Base-by-base conservation (phyloP, 176 grass and related monocot genomes). In the Avena atlantica region DNA sequence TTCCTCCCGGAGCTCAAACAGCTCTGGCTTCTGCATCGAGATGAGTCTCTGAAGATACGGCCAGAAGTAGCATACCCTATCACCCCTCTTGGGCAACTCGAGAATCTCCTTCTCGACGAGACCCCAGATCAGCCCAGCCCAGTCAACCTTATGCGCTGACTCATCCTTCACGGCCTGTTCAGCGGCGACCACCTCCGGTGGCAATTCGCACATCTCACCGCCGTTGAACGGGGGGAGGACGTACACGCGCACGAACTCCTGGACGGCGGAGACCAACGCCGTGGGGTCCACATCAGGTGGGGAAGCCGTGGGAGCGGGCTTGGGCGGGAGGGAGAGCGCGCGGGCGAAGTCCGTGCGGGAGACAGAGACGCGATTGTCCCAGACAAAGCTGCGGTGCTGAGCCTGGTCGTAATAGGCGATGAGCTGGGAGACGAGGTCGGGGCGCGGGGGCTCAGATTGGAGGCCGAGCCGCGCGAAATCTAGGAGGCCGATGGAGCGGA, bases 91-190 rank as follows among this genome's bases (percentile, higher is more conserved):
- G 9, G 87, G 87, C 64, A 91, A 47, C 68, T 96, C 89, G 13
- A 85, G 50, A 29, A 99, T 87, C 91, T 99, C 97, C 85, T 99
- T 94, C 72, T 96, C 92, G 45, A 99, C 83, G 67, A 99, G 87
- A 20, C 83, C 78, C 94, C 97, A 97, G 86, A 99, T 89, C 52
- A 99, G 75, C 6, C 87, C 87, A 0, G 80, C 87, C 97, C 97
- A 97, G 83, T 99, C 89, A 36, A 99, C 94, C 94, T 89, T 92
- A 76, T 93, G 89, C 17, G 89, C 71, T 0, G 70, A 87, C n/a
- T 92, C 97, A 14, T 94, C 92, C 86, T 76, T 90, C 55, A 99
- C 94, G n/a, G 71, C 16, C 78, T 85, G 84, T 53, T 92, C 82
- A n/a, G 84, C 94, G 34, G 87, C 58, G 5, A 60, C 92, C 62